phyloP scores from a whole-genome alignment of 2,329 filamentous ascomycete genomes.

The Gnomoniopsis sp. region DNA sequence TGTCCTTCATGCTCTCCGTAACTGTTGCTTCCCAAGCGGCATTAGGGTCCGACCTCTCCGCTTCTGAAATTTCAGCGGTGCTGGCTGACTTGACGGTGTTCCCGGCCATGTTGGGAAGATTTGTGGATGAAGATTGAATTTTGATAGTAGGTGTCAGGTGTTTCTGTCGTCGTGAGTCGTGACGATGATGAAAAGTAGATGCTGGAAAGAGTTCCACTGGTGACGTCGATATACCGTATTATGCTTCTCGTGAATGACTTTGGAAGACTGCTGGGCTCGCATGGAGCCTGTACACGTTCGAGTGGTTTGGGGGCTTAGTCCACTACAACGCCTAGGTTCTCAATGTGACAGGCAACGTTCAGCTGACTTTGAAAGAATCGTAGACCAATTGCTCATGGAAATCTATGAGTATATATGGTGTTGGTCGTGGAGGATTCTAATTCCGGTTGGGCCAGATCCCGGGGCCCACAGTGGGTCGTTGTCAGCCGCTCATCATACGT shows the following conservation, averaged over 20 bases:
- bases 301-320: not conserved
- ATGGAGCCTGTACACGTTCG: not conserved
- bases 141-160: not conserved
- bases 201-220: too few relatives aligned
- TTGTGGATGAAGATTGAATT: not conserved
- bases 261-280: not conserved
- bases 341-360: not conserved
- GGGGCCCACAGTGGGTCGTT: not conserved
- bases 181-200: not conserved
- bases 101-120: not conserved
- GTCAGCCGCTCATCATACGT: not conserved
- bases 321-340: not conserved
- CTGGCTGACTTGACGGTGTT: slow-evolving; percentile 1
- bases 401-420: not conserved
- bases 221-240: too few relatives aligned
- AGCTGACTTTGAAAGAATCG: not conserved
- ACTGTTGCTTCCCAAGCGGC: slow-evolving; percentile 16
- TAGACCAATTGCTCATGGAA: not conserved
- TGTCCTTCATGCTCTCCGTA: slow-evolving; percentile 17
- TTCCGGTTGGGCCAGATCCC: not conserved
- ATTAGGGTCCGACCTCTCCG: slow-evolving; percentile 6
- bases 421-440: not conserved
- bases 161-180: not conserved
- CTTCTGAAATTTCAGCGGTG: slow-evolving; percentile 13
- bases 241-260: too few relatives aligned